These are phyloP conservation scores for Ambrosiella cleistominuta DNA, from an alignment of 2,329 filamentous ascomycete genomes.

Conservation along the genomic window DNA sequence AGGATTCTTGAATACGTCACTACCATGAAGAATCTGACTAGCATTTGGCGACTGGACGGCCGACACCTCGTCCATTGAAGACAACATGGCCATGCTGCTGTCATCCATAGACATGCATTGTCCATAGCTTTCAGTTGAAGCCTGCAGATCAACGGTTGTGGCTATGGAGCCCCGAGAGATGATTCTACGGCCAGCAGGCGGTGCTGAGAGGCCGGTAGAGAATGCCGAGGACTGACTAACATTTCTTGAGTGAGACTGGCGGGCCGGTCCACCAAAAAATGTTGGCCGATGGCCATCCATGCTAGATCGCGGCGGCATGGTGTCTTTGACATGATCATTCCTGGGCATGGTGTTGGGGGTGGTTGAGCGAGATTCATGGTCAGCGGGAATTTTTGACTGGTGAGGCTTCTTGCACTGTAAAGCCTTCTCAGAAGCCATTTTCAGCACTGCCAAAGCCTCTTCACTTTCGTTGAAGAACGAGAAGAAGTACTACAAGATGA, in stretches of 20 bases:
- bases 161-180: slow-evolving; percentile 15
- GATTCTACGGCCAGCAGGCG: slow-evolving; percentile 22
- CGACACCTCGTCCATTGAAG: slow-evolving; percentile 59
- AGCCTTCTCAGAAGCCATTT: slow-evolving; percentile 44
- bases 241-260: slow-evolving; percentile 34
- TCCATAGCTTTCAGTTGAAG: slow-evolving; percentile 57
- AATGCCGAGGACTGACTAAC: slow-evolving; percentile 35
- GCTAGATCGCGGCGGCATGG: slow-evolving; percentile 41
- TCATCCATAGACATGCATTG: slow-evolving; percentile 50
- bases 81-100: slow-evolving; percentile 50
- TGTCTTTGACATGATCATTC: slow-evolving; percentile 42
- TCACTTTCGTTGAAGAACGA: slow-evolving; percentile 80
- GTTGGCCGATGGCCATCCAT: slow-evolving; percentile 32
- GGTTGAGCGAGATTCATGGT: neutral
- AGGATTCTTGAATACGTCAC: slow-evolving; percentile 54
- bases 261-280: slow-evolving; percentile 34
- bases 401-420: slow-evolving; percentile 16
- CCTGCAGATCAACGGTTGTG: slow-evolving; percentile 34
- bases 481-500: slow-evolving; percentile 65
- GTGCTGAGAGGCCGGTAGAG: slow-evolving; percentile 17
- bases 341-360: slow-evolving; percentile 17
- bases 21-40: slow-evolving; percentile 75
- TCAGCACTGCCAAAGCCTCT: slow-evolving; percentile 66
- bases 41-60: slow-evolving; percentile 24
- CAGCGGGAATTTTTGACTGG: neutral